Evolutionary conservation across 2,329 filamentous ascomycete genomes (phyloP).

Genomic region (Plectosphaerella plurivora): DNA sequence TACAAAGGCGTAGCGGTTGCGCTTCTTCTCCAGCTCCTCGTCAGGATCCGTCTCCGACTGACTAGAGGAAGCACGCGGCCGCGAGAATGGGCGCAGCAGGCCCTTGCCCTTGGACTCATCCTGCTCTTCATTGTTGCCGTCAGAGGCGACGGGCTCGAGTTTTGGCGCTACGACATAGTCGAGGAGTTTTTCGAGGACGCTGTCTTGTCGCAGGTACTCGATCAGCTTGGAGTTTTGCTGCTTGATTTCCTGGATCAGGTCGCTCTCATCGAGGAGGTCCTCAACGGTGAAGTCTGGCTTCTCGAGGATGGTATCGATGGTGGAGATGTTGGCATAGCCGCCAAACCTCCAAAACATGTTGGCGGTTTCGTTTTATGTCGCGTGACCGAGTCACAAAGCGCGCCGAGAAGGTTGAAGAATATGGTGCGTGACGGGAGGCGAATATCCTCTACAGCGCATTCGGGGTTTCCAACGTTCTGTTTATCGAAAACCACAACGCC

Average conservation of each 20-base stretch:
- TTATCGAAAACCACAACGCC: no score
- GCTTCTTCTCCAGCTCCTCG: slow-evolving; percentile 78
- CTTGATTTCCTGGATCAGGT: slow-evolving; percentile 95
- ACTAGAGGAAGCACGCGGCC: slow-evolving; percentile 49
- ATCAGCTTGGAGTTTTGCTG: slow-evolving; percentile 97
- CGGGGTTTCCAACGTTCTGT: no score
- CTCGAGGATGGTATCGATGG: slow-evolving; percentile 94
- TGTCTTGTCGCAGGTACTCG: slow-evolving; percentile 87
- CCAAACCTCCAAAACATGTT: slow-evolving; percentile 99
- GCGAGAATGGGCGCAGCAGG: slow-evolving; percentile 41
- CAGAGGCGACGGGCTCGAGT: slow-evolving; percentile 50
- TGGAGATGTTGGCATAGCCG: slow-evolving; percentile 95
- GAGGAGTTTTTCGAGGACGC: slow-evolving; percentile 77
- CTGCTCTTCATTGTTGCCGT: slow-evolving; percentile 46
- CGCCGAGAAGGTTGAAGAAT: no score
- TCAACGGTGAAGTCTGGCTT: slow-evolving; percentile 94
- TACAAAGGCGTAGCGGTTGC: slow-evolving; percentile 90
- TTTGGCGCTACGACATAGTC: slow-evolving; percentile 87
- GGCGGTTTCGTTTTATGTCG: slow-evolving; percentile 24
- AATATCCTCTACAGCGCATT: no score
- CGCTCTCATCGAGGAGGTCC: slow-evolving; percentile 91
- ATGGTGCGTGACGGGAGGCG: no score
- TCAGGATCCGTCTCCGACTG: slow-evolving; percentile 44
- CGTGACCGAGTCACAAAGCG: no score
- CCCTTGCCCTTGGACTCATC: slow-evolving; percentile 38